A percentile compares a stretch with the other conserved stretches of the same genome.
These are phyloP conservation scores for Fusarium denticulatum DNA, from an alignment of 2,329 filamentous ascomycete genomes.

Conservation along the genomic window DNA sequence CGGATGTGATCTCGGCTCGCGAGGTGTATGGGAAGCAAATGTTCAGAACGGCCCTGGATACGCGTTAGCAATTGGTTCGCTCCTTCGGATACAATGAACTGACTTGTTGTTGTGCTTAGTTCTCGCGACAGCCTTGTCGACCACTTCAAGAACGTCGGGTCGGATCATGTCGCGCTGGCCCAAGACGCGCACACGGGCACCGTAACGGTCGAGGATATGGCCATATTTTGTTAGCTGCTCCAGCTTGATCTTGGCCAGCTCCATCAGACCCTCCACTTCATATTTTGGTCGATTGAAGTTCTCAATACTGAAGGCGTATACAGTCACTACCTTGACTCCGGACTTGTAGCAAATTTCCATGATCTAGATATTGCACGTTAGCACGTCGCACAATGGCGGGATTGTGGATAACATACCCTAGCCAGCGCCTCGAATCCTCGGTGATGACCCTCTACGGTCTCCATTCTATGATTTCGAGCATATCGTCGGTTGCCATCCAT, in stretches of 20 bases:
- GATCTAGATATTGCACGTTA: constrained; percentile 63
- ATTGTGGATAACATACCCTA: constrained; percentile 70
- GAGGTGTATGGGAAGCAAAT: constrained; percentile 99
- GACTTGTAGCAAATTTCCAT: constrained; percentile 98
- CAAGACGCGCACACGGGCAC: constrained; percentile 84
- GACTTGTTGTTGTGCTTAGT: constrained; percentile 88
- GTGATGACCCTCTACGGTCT: constrained; percentile 96
- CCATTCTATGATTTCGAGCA: constrained; percentile 88
- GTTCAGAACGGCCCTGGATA: constrained; percentile 72
- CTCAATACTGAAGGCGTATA: constrained; percentile 98
- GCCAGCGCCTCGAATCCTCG: constrained; percentile 95
- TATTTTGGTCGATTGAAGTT: constrained; percentile 98
- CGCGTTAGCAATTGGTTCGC: constrained; percentile 15
- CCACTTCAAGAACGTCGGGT: constrained; percentile 86
- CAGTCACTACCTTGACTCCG: constrained; percentile 94
- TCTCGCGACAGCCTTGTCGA: constrained; percentile 85
- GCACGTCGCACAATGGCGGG: neutral
- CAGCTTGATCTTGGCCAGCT: constrained; percentile 95
- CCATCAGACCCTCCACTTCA: constrained; percentile 96
- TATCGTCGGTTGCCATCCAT: constrained; percentile 99
- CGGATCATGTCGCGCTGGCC: constrained; percentile 87
- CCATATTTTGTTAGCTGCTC: constrained; percentile 92
- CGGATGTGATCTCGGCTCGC: constrained; percentile 91
- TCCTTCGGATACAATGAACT: constrained; percentile 29
- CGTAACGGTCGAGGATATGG: constrained; percentile 91